Evolutionary conservation across 192 early-diverging fungal genomes (phyloP), one percentile per base, ranked within the genome.

Genomic region (Gonapodya prolifera): DNA sequence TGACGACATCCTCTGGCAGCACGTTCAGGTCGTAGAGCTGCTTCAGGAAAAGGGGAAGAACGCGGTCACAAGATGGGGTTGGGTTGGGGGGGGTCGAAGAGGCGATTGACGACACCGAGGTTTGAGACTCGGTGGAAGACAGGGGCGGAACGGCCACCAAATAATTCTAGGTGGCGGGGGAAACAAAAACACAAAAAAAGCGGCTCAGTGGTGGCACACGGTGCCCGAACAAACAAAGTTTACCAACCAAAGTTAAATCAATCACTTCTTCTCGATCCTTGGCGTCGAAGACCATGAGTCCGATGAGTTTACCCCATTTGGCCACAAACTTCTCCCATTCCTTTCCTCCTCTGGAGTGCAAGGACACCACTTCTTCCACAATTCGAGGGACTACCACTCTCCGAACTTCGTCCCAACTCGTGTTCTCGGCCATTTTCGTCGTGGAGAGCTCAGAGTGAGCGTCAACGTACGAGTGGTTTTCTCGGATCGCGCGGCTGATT

Each of bases 391-490:
- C 84, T n/a, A 94, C 85, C 13, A 91, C 84, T 36, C 84, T 84
- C 2, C 94, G 88, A 79, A 97, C 85, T 81, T 95, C 92, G 34
- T 90, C 84, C 78, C 92, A 94, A 13, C 88, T 89, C 23, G 91
- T 90, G 83, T 97, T 92, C 75, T 89, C 89, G 29, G 94, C 90
- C 89, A 98, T 91, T 69, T 94, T 92, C 70, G 95, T 83, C 1
- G 91, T 91, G 75, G 93, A 95, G 18, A 98, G 84, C 84, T 99
- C 96, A 13, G 96, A 82, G 2, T 86, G 86, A 8, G 94, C 88
- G 76, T 89, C 90, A 30, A 93, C 91, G 17, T 92, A 85, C 1
- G 83, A 79, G 80, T 95, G 93, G 69, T 87, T 83, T 73, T 95
- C 94, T 29, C 83, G 85, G 77, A 96, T 89, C 2, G 95, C 93